phyloP scores from a whole-genome alignment of 1,284 basidiomycete genomes.

The Sporisorium reilianum region DNA sequence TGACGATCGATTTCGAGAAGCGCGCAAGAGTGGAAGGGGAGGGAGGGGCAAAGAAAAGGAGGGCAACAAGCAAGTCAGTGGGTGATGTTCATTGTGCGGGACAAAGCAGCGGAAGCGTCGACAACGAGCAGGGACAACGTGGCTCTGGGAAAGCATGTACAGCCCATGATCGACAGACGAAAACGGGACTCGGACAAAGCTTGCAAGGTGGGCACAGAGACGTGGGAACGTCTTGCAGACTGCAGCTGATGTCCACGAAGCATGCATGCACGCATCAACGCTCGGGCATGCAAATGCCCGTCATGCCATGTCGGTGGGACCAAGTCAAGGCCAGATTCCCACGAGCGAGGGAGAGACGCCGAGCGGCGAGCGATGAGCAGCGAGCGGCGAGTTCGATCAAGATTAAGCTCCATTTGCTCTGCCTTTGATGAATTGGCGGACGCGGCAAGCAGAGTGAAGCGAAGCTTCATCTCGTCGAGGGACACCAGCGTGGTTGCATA shows the following conservation, averaged over 20 bases:
- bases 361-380: too few relatives aligned
- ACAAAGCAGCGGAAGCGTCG: not conserved
- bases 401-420: slow-evolving; percentile 6
- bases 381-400: slow-evolving; percentile 10
- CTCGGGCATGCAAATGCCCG: not conserved
- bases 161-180: slow-evolving; percentile 4
- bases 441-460: not conserved
- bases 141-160: slow-evolving; percentile 1
- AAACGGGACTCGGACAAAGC: slow-evolving; percentile 5
- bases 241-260: not conserved
- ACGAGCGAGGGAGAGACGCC: slow-evolving; percentile 1
- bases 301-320: slow-evolving; percentile 5
- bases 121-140: not conserved
- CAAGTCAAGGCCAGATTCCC: not conserved
- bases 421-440: not conserved
- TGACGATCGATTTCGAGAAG: slow-evolving; percentile 1
- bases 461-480: not conserved
- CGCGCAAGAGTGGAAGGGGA: not conserved
- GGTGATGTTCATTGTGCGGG: too few relatives aligned
- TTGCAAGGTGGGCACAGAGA: slow-evolving; percentile 1
- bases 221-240: not conserved
- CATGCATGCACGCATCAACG: not conserved
- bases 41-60: not conserved
- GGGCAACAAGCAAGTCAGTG: slow-evolving; percentile 5
- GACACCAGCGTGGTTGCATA: not conserved